Percentiles rank a stretch among this genome's conserved stretches.
These are phyloP conservation scores for Chlamydomonas sphaeroides DNA, from an alignment of 139 green algal species.

Conservation along the genomic window DNA sequence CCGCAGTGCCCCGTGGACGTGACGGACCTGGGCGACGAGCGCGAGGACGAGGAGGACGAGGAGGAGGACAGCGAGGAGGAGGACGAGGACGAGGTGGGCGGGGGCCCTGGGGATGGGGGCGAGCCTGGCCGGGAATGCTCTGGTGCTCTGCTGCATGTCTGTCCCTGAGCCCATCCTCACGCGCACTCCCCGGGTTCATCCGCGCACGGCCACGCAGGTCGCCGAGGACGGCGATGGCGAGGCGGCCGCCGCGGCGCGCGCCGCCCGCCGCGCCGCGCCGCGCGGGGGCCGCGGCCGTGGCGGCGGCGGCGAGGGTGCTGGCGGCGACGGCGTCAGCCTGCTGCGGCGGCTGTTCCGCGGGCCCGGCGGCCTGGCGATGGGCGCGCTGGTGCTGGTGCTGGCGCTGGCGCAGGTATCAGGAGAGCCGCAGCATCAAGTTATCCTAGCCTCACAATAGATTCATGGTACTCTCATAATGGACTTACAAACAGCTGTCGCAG, in stretches of 20 bases:
- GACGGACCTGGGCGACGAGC: constrained; percentile 2
- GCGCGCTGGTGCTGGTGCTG: background rate
- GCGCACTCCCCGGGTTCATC: too few species aligned
- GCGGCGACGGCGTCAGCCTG: background rate
- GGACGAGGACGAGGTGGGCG: background rate
- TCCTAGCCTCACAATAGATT: too few species aligned
- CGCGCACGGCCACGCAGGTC: background rate
- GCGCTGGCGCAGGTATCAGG: background rate
- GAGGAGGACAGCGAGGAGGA: background rate
- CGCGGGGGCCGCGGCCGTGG: background rate
- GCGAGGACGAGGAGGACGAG: constrained; percentile 5
- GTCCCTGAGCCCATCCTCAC: background rate
- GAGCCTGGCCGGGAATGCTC: too few species aligned
- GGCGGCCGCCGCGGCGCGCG: background rate
- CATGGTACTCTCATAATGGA: too few species aligned
- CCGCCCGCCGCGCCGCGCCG: background rate
- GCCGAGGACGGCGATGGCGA: background rate
- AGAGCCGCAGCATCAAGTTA: background rate
- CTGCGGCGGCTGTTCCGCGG: constrained; percentile 1
- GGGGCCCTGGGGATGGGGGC: too few species aligned
- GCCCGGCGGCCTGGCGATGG: background rate
- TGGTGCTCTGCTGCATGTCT: background rate
- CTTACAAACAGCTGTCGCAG: too few species aligned
- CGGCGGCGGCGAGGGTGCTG: background rate
- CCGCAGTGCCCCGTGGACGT: background rate